These are phyloP conservation scores for Fusarium sp. DNA, from an alignment of 2,329 filamentous ascomycete genomes.

Conservation along the genomic window DNA sequence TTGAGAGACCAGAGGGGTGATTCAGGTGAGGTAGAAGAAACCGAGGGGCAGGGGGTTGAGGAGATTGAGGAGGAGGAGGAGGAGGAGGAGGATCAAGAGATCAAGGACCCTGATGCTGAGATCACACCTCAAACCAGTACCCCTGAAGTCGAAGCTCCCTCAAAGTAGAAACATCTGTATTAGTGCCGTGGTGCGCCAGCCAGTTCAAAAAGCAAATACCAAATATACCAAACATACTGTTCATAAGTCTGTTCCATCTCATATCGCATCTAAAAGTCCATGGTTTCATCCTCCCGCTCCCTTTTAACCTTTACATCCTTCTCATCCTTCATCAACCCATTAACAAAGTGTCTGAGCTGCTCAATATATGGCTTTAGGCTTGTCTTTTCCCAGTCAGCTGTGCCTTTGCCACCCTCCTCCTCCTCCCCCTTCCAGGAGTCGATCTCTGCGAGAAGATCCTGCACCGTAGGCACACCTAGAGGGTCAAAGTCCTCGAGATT, in stretches of 20 bases:
- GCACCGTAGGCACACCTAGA: constrained; percentile 87
- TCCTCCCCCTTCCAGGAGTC: constrained; percentile 74
- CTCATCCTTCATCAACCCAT: constrained; percentile 79
- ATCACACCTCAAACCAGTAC: not conserved
- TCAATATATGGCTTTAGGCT: constrained; percentile 93
- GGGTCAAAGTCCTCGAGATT: constrained; percentile 86
- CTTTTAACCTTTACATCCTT: constrained; percentile 64
- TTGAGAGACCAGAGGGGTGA: constrained; percentile 58
- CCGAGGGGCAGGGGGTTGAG: constrained; percentile 40
- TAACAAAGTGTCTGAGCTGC: constrained; percentile 84
- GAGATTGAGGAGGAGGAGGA: constrained; percentile 33
- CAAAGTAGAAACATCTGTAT: constrained; percentile 27
- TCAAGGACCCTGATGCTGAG: constrained; percentile 32
- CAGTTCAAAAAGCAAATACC: constrained; percentile 24
- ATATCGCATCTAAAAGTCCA: constrained; percentile 59
- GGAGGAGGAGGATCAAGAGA: constrained; percentile 39
- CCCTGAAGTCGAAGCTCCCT: constrained; percentile 4
- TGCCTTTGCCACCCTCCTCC: constrained; percentile 47
- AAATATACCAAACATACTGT: constrained; percentile 30
- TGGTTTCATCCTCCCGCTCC: constrained; percentile 61
- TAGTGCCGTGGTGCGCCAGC: constrained; percentile 31
- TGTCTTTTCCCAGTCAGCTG: constrained; percentile 96
- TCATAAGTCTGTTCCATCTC: constrained; percentile 18
- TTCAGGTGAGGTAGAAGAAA: constrained; percentile 30
- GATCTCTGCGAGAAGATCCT: constrained; percentile 82